Evolutionary conservation across 805 yeast genomes (phyloP), one percentile per base, ranked within the genome.

Genomic region (Candida piceae): DNA sequence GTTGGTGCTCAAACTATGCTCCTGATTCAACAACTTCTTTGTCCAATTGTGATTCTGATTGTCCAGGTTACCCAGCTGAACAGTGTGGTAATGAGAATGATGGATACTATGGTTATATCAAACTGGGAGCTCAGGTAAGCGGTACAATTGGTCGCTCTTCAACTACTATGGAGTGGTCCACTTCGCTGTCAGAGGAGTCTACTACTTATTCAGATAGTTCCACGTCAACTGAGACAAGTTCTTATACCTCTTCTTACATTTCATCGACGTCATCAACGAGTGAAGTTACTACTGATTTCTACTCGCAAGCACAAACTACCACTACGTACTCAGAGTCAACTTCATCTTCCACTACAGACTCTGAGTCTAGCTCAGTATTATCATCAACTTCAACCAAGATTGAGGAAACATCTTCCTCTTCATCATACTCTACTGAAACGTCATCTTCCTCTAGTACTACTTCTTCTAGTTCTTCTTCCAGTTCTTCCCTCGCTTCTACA

Each of bases 1-100:
- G 80, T 44, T 73, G 74, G 72, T 74, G 80, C 47, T 60, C 76
- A 5, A 58, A 72, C 44, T 39, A 53, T 15, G 51, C 66, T 11
- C 78, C 79, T n/a, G n/a, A 5, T 29, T 35, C 7, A 45, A 53
- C 13, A 64, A 78, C 0, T 63, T 62, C 49, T 20, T 27, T 62
- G 9, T 37, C 52, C n/a, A 42, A 59, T 20, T 73, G 78, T 53
- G 43, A 48, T 18, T 30, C 17, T 17, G 44, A 51, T 2, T 73
- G 78, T 53, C 76, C 77, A 4, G 76, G 77, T 1, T 70, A 48
- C 40, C 58, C 60, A 4, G 45, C 41, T 31, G 76, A 72, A 34
- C 33, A 45, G 19, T 73, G 78, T 51, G 78, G 58, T 3, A 34
- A 41, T 26, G 11, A 37, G 3, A 36, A 29, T 12, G 31, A 40